Evolutionary conservation across 768 basidiomycete genomes (phyloP), one percentile per base, ranked within the genome.

Genomic region (Mrakia gelida): DNA sequence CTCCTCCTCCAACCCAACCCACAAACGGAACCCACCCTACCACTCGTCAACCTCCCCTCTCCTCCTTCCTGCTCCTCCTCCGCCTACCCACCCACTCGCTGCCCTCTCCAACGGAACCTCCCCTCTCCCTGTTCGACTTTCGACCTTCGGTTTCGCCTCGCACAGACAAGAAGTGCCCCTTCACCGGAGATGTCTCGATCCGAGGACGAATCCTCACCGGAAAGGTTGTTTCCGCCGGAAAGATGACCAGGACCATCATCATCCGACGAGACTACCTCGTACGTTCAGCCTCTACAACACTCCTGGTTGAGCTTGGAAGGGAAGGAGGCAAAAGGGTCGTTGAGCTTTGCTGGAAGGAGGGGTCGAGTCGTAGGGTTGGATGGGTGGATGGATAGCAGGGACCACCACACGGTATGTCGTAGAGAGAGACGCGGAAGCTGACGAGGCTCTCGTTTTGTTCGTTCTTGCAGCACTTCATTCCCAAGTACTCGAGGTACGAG

Each of bases 121-220:
- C 45, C 49, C 49, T 52, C 18, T 21, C 23, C 9, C 49, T 10
- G 21, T 0, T 9, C 30, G 34, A 45, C n/a, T 63, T 26, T 52
- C 26, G 45, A 41, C 62, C 34, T 45, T 30, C 28, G n/a, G n/a
- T 23, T 45, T 43, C n/a, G 15, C 45, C 32, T 28, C 63, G 10
- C 30, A 34, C 71, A 94, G 97, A 99, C 90, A 98, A 98, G 89
- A 99, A 99, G 87, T 99, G 97, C 88, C 97, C 97, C 38, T 99
- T 98, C 89, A 95, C 94, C 81, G 93, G 96, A 81, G 88, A 94
- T 81, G 88, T 99, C 83, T 98, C 97, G 76, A 99, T 99, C 85
- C 96, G 97, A 84, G 97, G 97, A 76, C 95, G 97, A 83, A 99
- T 99, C 87, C 88, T 99, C 80, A 96, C 95, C 71, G 97, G 97